phyloP scores from a whole-genome alignment of 805 yeast genomes.

The Novakomyces olei region DNA sequence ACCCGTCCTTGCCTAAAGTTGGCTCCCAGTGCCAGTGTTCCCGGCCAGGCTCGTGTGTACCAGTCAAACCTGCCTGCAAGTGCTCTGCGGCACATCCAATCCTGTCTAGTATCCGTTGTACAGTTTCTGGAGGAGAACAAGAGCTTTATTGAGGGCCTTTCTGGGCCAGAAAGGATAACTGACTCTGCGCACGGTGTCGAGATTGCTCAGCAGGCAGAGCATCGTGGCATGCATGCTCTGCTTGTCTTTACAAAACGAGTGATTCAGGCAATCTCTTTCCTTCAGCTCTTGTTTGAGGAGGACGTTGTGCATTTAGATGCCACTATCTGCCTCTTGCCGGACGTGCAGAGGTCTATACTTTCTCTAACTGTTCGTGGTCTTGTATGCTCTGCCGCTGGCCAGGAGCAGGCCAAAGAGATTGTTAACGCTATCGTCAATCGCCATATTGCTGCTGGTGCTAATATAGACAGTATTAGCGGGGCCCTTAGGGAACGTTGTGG shows the following conservation, averaged over 20 bases:
- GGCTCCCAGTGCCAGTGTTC: background rate
- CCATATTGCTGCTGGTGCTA: conserved; percentile 74
- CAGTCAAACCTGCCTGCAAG: background rate
- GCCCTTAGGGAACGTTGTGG: conserved; percentile 84
- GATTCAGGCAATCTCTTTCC: conserved; percentile 76
- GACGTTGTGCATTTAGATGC: conserved; percentile 19
- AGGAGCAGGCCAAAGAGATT: conserved; percentile 58
- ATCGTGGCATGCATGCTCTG: conserved; percentile 62
- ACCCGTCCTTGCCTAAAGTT: conserved; percentile 35
- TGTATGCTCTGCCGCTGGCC: conserved; percentile 45
- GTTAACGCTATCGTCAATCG: conserved; percentile 74
- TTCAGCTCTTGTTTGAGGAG: conserved; percentile 63
- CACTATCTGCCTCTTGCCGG: conserved; percentile 42
- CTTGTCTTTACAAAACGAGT: conserved; percentile 51
- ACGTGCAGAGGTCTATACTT: conserved; percentile 46
- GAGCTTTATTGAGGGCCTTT: conserved; percentile 23
- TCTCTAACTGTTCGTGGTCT: conserved; percentile 51
- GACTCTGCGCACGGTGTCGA: conserved; percentile 13
- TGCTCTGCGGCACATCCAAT: conserved; percentile 14
- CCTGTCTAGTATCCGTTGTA: conserved; percentile 15
- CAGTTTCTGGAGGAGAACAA: conserved; percentile 23
- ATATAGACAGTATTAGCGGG: conserved; percentile 73
- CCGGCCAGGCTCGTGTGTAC: background rate
- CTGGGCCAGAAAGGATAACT: conserved; percentile 13
- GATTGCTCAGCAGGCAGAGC: conserved; percentile 49